These are phyloP conservation scores for Hylodesmum podocarpum DNA, from an alignment of 306 rosid species.

Conservation along the genomic window DNA sequence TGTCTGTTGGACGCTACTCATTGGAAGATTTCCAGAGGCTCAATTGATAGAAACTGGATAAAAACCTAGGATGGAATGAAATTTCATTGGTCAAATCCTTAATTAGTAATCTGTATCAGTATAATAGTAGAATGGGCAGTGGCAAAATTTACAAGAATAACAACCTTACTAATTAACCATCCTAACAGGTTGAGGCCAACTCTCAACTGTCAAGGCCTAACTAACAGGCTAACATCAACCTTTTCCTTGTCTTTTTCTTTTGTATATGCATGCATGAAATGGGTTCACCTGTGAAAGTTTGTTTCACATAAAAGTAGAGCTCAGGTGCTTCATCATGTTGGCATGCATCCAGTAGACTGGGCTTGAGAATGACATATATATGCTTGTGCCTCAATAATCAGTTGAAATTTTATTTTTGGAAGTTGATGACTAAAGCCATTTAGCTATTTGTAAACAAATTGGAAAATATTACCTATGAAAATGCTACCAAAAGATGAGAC, in stretches of 20 bases:
- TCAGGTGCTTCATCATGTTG: constrained; percentile 8
- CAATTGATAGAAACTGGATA: neutral
- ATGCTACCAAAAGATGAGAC: neutral
- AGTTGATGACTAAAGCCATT: neutral
- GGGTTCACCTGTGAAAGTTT: neutral
- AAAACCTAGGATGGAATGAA: neutral
- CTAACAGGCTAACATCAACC: neutral
- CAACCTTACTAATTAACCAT: neutral
- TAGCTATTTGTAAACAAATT: neutral
- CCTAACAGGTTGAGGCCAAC: neutral
- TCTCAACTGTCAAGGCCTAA: neutral
- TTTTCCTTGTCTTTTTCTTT: neutral
- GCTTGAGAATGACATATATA: neutral
- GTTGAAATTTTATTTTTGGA: neutral
- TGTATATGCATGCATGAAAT: neutral
- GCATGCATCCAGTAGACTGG: neutral
- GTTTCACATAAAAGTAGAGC: neutral
- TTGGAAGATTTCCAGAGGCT: neutral
- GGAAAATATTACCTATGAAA: neutral
- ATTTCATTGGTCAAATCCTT: neutral
- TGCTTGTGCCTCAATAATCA: neutral
- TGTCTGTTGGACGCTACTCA: neutral
- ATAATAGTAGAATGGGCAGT: neutral
- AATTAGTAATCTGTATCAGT: neutral
- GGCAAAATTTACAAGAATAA: neutral